phyloP scores from a whole-genome alignment of 176 grass and related monocot species.

The Bothriochloa decipiens region DNA sequence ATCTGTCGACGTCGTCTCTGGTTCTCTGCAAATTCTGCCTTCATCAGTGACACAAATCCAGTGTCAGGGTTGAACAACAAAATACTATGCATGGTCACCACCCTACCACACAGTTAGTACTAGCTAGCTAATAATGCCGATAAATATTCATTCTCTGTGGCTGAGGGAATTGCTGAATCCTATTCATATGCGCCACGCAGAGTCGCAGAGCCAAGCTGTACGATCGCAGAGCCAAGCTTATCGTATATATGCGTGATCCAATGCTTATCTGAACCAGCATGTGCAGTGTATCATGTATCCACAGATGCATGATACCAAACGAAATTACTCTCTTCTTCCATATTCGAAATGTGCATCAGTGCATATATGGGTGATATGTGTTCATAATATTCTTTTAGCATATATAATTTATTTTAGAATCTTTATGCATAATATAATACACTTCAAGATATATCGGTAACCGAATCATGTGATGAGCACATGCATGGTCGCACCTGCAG shows the following conservation, averaged over 20 bases:
- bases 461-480: background rate
- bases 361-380: background rate
- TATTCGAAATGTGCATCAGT: background rate
- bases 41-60: constrained; percentile 21
- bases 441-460: background rate
- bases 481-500: background rate
- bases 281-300: background rate
- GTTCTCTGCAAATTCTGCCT: constrained; percentile 15
- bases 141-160: background rate
- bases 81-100: too few species aligned
- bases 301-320: background rate
- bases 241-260: background rate
- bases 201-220: too few species aligned
- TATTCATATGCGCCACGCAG: background rate
- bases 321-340: background rate
- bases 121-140: constrained; percentile 13
- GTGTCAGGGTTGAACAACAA: too few species aligned
- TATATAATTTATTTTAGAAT: background rate
- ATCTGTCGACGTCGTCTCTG: background rate
- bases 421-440: background rate
- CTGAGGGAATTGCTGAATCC: background rate
- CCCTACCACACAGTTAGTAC: background rate
- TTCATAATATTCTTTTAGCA: background rate
- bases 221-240: background rate
- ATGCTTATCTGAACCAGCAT: constrained; percentile 14